These are phyloP conservation scores for Leccinum obscurum DNA, from an alignment of 768 basidiomycete species.

Conservation along the genomic window DNA sequence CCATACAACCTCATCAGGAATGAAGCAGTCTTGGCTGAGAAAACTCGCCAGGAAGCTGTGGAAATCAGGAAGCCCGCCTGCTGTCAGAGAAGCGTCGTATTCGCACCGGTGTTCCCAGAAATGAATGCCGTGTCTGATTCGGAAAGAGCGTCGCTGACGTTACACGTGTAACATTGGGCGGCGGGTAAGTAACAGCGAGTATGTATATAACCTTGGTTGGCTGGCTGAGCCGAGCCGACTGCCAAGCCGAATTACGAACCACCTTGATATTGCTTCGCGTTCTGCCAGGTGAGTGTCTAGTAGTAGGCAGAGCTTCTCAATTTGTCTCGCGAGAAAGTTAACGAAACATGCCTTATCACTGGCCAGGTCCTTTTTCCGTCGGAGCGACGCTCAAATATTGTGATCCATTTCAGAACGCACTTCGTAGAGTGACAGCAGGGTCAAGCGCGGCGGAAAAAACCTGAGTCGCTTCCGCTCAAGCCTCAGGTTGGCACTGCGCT, in stretches of 20 bases:
- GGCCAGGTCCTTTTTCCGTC: not conserved
- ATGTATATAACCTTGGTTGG: not conserved
- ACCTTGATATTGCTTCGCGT: not conserved
- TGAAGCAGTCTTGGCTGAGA: not conserved
- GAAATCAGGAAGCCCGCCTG: not conserved
- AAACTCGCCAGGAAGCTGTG: not conserved
- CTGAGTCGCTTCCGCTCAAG: not conserved
- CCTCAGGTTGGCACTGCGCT: not conserved
- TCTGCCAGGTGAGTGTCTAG: not conserved
- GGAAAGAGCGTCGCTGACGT: conserved; percentile 19
- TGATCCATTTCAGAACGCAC: conserved; percentile 10
- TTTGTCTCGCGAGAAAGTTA: not conserved
- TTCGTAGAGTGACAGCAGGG: conserved; percentile 1
- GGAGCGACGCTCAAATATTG: not conserved
- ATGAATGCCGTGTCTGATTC: conserved; percentile 1
- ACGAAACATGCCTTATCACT: conserved; percentile 4
- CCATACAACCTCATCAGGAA: not conserved
- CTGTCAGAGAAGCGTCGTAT: not conserved
- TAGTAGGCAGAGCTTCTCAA: conserved; percentile 5
- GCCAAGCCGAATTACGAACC: not conserved
- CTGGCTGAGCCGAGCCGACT: conserved; percentile 17
- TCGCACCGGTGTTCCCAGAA: conserved; percentile 3
- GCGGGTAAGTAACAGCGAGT: not conserved
- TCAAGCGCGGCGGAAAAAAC: not conserved
- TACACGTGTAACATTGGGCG: conserved; percentile 33